Base-by-base conservation (phyloP, 2,329 filamentous ascomycete genomes). In the Endoconidiophora polonica region DNA sequence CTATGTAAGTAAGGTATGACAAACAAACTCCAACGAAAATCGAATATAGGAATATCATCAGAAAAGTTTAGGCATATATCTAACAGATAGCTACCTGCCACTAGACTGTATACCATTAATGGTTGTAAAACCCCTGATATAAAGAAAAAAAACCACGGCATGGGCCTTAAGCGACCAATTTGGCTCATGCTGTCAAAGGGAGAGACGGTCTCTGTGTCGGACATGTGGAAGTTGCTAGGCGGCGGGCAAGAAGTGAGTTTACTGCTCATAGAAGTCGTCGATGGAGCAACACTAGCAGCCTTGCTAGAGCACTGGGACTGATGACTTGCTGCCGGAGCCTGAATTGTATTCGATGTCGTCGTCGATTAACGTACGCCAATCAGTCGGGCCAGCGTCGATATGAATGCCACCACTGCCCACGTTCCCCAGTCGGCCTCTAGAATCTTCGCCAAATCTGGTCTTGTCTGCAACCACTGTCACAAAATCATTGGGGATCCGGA, bases 101-200 rank as follows among this genome's bases (percentile, higher is more conserved):
- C 16, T 18, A 18, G 1, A 18, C 16, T 18, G 16, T 18, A 18
- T 18, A 18, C 16, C 16, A 18, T 18, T 18, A 18, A 18, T 18
- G 16, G 16, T 18, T 18, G 1, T 18, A 18, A 18, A 18, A 18
- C 16, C 16, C 16, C 16, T 18, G 16, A 18, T 18, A 18, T 18
- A 18, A 18, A n/a, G n/a, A n/a, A 18, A 18, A 18, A 18, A 18
- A 18, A 18, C 16, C 16, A 18, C 16, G 16, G 16, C 16, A 18
- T 18, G 16, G 14, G 20, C 10, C 39, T 12, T 44, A 24, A 50
- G 36, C 48, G 67, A 20, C 74, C 76, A n/a, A 78, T 67, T 56
- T 72, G 75, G 59, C 74, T 78, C 50, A 80, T 76, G 57, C 76
- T 79, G 58, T 80, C 76, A 56, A 69, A 72, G 1, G 76, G 76